Evolutionary conservation across 2,329 filamentous ascomycete genomes (phyloP), one percentile per base, ranked within the genome.

Genomic region (Verruconis gallopava): DNA sequence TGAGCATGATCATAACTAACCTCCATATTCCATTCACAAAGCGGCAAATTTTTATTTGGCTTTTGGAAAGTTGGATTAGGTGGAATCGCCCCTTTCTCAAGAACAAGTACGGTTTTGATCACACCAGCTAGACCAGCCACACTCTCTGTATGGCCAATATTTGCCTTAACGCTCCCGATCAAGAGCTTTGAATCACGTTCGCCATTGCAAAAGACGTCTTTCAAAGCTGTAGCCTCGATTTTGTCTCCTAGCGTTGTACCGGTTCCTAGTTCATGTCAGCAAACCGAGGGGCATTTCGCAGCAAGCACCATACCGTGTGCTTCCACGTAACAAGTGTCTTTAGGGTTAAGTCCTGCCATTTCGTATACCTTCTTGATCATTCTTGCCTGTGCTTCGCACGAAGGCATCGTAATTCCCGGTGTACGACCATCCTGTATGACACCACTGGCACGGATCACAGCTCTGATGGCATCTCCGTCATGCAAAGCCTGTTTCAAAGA

Each of bases 391-490:
- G 42, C 40, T n/a, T 48, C 46, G 1, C 42, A 14, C 35, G 41
- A 53, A 3, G 56, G 55, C 2, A 18, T 19, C 2, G 52, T 43
- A 2, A 57, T 48, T 4, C 50, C 47, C 4, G 41, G 13, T 4
- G 47, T 52, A 17, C 49, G 51, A 2, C 58, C 58, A 45, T 59
- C 56, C 17, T 46, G 44, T 34, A 58, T 59, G 14, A 37, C n/a
- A 4, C 14, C 38, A n/a, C 54, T 55, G 17, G 48, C 47, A 3
- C 58, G 49, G 37, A 63, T 56, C 1, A 63, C 50, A 3, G 53
- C 55, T 3, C 58, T 49, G 14, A 63, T 53, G 2, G 57, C 49
- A 47, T 62, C 51, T 4, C 54, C 52, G 37, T 61, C 59, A 37
- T 51, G 44, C 12, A 62, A 35, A 0, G 60, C 60, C 14, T 50